Evolutionary conservation across 495 filamentous ascomycete genomes (phyloP), one percentile per base, ranked within the genome.

Genomic region (Xylaria sp.): DNA sequence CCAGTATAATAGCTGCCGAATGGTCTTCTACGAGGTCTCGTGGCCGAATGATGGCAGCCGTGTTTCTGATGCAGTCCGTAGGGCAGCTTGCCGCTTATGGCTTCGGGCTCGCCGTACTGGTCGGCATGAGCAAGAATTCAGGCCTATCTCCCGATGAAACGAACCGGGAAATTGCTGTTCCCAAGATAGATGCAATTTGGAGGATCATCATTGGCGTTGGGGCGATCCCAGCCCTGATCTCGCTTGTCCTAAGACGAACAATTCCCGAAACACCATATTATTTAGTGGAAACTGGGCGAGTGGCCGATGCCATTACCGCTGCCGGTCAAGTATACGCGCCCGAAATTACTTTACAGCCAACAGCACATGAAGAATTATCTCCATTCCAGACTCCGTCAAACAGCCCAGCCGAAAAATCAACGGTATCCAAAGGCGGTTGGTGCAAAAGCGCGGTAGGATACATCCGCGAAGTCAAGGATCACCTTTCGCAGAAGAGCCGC

Each of bases 1-100:
- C 76, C 5, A 88, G 89, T 1, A 85, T 90, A 37, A 90, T 93
- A 40, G 89, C 87, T 3, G 85, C 88, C 3, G 89, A 91, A 73
- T 91, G 88, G 74, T 88, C 89, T 5, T 87, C 89, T 0, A 88
- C 85, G 3, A 85, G 85, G 59, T 85, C 75, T 15, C 71, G 90
- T 24, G 89, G 84, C 37, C 84, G 84, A 7, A 92, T 93, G 90
- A 82, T 93, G 77, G 88, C 88, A 9, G 85, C 85, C 5, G 88
- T 93, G 19, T 91, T 92, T 77, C 82, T 90, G 62, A 89, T 88
- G 86, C 90, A 93, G 61, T 86, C 89, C 0, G 72, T 91, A 8
- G 90, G 90, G 1, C 90, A 91, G 68, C 81, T 92, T n/a, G 81
- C 87, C 9, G 90, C 84, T 5, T 78, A 79, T 33, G 74, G 73